Percentiles rank a stretch among this genome's conserved stretches.
These are phyloP conservation scores for Fraxinus sp. DNA, from an alignment of 305 asterid genomes.

Conservation along the genomic window DNA sequence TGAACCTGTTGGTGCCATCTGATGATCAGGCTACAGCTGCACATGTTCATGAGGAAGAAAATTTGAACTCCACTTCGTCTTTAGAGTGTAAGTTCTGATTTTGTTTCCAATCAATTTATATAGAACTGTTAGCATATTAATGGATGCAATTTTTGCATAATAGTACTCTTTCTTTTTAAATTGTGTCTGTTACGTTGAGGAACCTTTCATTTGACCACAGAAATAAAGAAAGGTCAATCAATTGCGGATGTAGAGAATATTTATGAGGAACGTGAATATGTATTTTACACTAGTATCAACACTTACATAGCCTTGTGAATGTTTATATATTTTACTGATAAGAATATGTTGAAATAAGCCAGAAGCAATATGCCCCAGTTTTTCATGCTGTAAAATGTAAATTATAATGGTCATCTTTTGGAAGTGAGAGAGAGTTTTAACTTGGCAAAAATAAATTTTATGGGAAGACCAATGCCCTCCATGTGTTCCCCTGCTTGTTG, in stretches of 20 bases:
- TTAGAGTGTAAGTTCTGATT: slow-evolving; percentile 60
- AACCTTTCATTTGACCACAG: neutral
- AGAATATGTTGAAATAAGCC: neutral
- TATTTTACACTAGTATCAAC: neutral
- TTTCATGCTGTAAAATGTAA: neutral
- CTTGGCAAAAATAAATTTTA: neutral
- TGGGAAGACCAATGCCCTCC: neutral
- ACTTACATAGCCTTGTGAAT: neutral
- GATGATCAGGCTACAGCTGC: slow-evolving; percentile 49
- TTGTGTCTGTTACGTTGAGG: neutral
- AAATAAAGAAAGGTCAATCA: neutral
- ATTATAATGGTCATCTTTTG: neutral
- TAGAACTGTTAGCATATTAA: neutral
- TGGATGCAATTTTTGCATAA: neutral
- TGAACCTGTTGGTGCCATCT: slow-evolving; percentile 35
- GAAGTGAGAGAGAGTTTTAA: neutral
- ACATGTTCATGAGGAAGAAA: slow-evolving; percentile 41
- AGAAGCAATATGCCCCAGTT: neutral
- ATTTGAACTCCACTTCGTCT: slow-evolving; percentile 40
- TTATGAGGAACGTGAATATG: neutral
- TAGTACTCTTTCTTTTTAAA: neutral
- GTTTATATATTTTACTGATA: slow-evolving; percentile 10
- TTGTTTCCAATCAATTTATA: neutral
- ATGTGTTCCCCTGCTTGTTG: slow-evolving; percentile 5
- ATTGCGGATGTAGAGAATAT: neutral